Conservation (phyloP, 2,329 filamentous ascomycete genomes). For the Zalaria obscura region DNA sequence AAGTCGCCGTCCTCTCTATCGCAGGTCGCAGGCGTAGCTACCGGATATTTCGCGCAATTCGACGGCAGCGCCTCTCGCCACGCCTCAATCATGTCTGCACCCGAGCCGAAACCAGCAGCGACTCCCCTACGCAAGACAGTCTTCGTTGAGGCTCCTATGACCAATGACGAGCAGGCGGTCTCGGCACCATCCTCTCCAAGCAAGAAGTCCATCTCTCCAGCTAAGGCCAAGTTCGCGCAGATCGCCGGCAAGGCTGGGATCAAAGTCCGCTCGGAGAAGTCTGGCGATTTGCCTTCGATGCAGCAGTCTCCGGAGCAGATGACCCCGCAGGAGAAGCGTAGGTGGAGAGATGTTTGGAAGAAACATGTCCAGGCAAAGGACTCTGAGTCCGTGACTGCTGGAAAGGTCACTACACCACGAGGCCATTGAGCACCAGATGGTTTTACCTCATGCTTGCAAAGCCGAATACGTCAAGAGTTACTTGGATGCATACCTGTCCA, state of each 20-base stretch:
- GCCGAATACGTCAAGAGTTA: too few relatives aligned
- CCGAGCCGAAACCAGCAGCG: background rate
- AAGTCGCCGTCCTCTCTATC: constrained; percentile 16
- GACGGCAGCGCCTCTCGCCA: constrained; percentile 13
- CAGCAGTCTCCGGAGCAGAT: constrained; percentile 7
- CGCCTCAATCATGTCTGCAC: background rate
- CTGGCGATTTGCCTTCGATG: too few relatives aligned
- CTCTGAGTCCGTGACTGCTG: too few relatives aligned
- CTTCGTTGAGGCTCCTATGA: constrained; percentile 7
- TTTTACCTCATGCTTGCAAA: background rate
- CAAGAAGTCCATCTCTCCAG: constrained; percentile 19
- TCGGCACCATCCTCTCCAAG: constrained; percentile 3
- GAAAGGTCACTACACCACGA: too few relatives aligned
- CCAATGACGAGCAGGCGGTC: constrained; percentile 2
- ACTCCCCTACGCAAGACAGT: background rate
- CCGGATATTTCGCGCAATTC: constrained; percentile 18
- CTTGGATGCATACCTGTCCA: too few relatives aligned
- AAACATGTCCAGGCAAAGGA: constrained; percentile 1
- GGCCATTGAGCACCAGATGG: too few relatives aligned
- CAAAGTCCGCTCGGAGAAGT: constrained; percentile 13
- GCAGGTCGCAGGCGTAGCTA: constrained; percentile 16
- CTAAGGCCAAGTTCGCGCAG: constrained; percentile 31
- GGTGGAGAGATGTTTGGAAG: constrained; percentile 19
- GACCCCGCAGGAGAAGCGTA: constrained; percentile 13
- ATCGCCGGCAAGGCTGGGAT: constrained; percentile 31